Conservation (phyloP, 2,329 filamentous ascomycete species). For the Clonostachys sp. region DNA sequence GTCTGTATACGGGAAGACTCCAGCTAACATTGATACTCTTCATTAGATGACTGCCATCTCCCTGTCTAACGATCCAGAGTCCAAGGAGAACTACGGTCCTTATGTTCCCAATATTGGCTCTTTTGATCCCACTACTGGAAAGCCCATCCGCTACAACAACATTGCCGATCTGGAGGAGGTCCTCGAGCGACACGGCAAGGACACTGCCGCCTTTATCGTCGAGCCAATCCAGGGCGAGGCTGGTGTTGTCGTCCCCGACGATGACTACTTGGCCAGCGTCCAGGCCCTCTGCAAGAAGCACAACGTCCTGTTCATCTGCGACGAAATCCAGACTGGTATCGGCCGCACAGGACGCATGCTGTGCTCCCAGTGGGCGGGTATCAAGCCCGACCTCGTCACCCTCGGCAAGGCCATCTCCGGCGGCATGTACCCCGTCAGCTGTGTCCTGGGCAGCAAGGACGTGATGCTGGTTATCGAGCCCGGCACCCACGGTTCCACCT, state of each 20-base stretch:
- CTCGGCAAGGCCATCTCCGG: slow-evolving; percentile 97
- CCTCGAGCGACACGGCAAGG: slow-evolving; percentile 74
- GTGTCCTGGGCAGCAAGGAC: slow-evolving; percentile 81
- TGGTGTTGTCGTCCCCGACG: slow-evolving; percentile 90
- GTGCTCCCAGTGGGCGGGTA: slow-evolving; percentile 88
- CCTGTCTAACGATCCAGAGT: slow-evolving; percentile 92
- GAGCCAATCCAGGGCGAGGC: slow-evolving; percentile 98
- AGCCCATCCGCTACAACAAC: slow-evolving; percentile 82
- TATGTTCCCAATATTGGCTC: slow-evolving; percentile 88
- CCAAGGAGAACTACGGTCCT: slow-evolving; percentile 92
- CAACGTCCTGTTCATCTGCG: slow-evolving; percentile 93
- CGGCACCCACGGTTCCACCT: slow-evolving; percentile 96
- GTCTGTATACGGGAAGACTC: background rate
- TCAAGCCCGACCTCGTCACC: slow-evolving; percentile 92
- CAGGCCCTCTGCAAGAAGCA: slow-evolving; percentile 87
- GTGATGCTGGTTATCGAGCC: slow-evolving; percentile 96
- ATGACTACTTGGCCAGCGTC: slow-evolving; percentile 78
- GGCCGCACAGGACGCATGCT: slow-evolving; percentile 91
- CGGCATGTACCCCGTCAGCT: slow-evolving; percentile 98
- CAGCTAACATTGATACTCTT: background rate
- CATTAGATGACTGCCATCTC: slow-evolving; percentile 85
- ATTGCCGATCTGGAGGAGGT: slow-evolving; percentile 74
- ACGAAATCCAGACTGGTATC: slow-evolving; percentile 98
- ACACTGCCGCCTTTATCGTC: slow-evolving; percentile 88
- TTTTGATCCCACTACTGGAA: slow-evolving; percentile 65